Evolutionary conservation across 225 moss, liverwort and hornwort genomes (phyloP), one percentile per base, ranked within the genome.

Genomic region (Marchantia paleacea): DNA sequence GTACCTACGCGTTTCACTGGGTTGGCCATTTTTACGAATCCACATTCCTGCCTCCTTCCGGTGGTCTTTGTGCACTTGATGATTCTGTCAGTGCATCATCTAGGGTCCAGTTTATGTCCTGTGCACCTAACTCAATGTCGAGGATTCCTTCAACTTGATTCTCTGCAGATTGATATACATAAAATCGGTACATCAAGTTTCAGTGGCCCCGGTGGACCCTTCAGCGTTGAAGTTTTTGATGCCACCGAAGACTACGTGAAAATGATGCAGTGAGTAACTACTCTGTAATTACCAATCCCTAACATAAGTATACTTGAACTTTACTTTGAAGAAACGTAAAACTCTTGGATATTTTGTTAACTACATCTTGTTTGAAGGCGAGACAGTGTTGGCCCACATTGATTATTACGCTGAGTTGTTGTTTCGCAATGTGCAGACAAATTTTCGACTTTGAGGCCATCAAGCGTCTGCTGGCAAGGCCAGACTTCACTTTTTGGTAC

Each of bases 391-490:
- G 55, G 0, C 31, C 22, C 3, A 30, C 19, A 52, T 28, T 50
- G 3, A 8, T 11, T 55, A 11, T 7, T 6, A 6, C 39, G 16
- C 39, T 76, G 55, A 58, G 22, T 19, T 79, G 24, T 52, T 62
- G 70, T 62, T 66, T 24, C 50, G 9, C 19, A 9, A 2, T 12
- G 8, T 78, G 68, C 87, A 96, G 95, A 82, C 83, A 76, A 7
- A 95, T 99, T 29, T 99, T 99, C 31, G 95, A 99, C 83, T 99
- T 99, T 78, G 77, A 85, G 48, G 90, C 92, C 51, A 95, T 99
- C 78, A 95, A 91, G 74, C 84, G 79, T 25, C 88, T 99, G 78
- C 89, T 99, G 26, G 85, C 89, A 12, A 86, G 91, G 31, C 95
- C 93, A 7, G 91, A 90, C 77, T 99, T 99, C 77, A 90, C 95